Evolutionary conservation across 371 early-diverging fungal species (phyloP).

Genomic region (Chytridium lagenaria): DNA sequence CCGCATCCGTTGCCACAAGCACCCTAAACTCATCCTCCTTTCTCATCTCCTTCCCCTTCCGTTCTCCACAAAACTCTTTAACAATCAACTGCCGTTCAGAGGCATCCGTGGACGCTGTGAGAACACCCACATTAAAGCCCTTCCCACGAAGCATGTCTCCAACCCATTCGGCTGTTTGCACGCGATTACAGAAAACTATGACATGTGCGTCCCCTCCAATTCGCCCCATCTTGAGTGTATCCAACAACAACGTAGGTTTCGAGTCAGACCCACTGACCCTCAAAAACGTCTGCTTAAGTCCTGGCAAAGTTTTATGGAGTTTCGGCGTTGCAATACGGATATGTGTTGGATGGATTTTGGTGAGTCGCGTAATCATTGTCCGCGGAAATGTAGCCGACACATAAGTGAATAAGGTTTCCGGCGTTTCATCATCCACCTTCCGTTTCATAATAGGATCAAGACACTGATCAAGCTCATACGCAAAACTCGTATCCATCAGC

Average conservation of each 20-base stretch:
- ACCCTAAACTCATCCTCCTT: constrained; percentile 24
- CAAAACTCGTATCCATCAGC: constrained; percentile 78
- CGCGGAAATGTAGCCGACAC: constrained; percentile 91
- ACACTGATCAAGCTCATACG: constrained; percentile 58
- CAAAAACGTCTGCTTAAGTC: constrained; percentile 78
- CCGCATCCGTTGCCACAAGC: constrained; percentile 93
- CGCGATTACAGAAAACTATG: constrained; percentile 88
- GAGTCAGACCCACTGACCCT: constrained; percentile 55
- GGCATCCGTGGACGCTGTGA: constrained; percentile 23
- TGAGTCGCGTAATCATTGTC: constrained; percentile 69
- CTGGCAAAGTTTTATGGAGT: constrained; percentile 79
- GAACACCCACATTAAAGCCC: constrained; percentile 37
- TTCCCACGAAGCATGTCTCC: constrained; percentile 66
- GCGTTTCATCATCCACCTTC: constrained; percentile 29
- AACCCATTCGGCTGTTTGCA: constrained; percentile 67
- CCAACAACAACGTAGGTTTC: constrained; percentile 58
- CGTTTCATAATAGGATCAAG: constrained; percentile 27
- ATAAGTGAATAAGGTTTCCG: constrained; percentile 48
- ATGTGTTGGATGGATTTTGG: constrained; percentile 53
- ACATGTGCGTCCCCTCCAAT: constrained; percentile 54
- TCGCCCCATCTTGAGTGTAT: constrained; percentile 69
- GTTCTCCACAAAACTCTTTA: constrained; percentile 22
- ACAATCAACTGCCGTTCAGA: constrained; percentile 12
- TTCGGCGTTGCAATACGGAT: constrained; percentile 79
- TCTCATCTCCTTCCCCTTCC: constrained; percentile 19